Conservation (phyloP, 2,329 filamentous ascomycete genomes). For the Aspergillus sp. region DNA sequence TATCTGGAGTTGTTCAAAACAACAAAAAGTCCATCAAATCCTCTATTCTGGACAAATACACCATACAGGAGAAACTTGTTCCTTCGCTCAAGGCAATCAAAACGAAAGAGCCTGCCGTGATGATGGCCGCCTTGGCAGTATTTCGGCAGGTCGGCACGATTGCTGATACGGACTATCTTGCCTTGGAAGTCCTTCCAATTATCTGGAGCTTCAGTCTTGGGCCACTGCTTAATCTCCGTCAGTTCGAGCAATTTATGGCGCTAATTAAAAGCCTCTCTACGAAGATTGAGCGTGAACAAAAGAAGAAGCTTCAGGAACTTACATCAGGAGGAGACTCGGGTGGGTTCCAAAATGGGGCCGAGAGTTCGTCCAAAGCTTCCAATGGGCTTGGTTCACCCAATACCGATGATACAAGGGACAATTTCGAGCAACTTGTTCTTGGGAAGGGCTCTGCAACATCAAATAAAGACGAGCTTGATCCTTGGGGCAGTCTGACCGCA, state of each 20-base stretch:
- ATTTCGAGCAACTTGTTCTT: conserved; percentile 87
- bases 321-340: conserved; percentile 53
- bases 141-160: conserved; percentile 76
- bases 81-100: conserved; percentile 89
- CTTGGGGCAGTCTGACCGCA: conserved; percentile 28
- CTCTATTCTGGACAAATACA: conserved; percentile 91
- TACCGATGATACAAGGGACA: conserved; percentile 56
- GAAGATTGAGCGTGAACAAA: conserved; percentile 84
- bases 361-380: conserved; percentile 20
- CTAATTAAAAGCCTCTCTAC: conserved; percentile 76
- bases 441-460: conserved; percentile 51
- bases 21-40: conserved; percentile 60
- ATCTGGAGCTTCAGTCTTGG: conserved; percentile 91
- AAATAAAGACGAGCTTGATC: conserved; percentile 25
- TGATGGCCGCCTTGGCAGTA: conserved; percentile 86
- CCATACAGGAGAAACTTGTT: conserved; percentile 95
- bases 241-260: conserved; percentile 86
- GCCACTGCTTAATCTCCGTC: conserved; percentile 77
- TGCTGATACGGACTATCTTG: conserved; percentile 85
- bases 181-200: conserved; percentile 82
- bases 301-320: conserved; percentile 80
- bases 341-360: conserved; percentile 32
- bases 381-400: conserved; percentile 37
- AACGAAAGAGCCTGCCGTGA: conserved; percentile 95
- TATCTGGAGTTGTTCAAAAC: conserved; percentile 60